Evolutionary conservation across 768 basidiomycete species (phyloP), one percentile per base, ranked within the genome.

Genomic region (Russula griseocarnosa): DNA sequence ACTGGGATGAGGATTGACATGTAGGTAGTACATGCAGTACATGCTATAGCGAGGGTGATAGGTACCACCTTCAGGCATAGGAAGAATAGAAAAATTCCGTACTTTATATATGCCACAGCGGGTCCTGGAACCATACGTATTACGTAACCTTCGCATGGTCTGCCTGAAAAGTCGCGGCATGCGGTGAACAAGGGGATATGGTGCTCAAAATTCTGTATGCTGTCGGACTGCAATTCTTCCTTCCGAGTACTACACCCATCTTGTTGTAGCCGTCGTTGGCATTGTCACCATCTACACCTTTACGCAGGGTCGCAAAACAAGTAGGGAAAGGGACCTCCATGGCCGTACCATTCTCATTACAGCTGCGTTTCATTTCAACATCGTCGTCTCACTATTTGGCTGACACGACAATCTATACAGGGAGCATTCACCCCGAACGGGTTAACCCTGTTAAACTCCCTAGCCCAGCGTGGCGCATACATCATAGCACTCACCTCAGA

Each of bases 1-100:
- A 91, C 73, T 93, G 91, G 91, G 92, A 93, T 68, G 87, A 87
- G 28, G 90, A 92, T 73, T 78, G 40, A 66, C n/a, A 20, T 10
- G 4, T 44, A 14, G 46, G 30, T n/a, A n/a, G n/a, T n/a, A n/a
- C n/a, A n/a, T n/a, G n/a, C n/a, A n/a, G n/a, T n/a, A 40, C 46
- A 40, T 20, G 52, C 5, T 47, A 28, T 62, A 51, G 42, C 40
- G 30, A 46, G 7, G 47, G 16, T 5, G 30, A 44, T 46, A 22
- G 40, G n/a, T 26, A 9, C 16, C 13, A 14, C 54, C 54, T 38
- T 54, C 1, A 8, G 22, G 54, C 38, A 28, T 40, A 28, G n/a
- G 11, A 30, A 42, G 40, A 56, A 28, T 42, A 42, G 32, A 32
- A 32, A 32, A 28, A n/a, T n/a, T n/a, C n/a, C n/a, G n/a, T n/a